A percentile compares a stretch with the other conserved stretches of the same genome.
Evolutionary conservation across 169 alveolate species (phyloP).

Genomic region (Cryptosporidium bovis): DNA sequence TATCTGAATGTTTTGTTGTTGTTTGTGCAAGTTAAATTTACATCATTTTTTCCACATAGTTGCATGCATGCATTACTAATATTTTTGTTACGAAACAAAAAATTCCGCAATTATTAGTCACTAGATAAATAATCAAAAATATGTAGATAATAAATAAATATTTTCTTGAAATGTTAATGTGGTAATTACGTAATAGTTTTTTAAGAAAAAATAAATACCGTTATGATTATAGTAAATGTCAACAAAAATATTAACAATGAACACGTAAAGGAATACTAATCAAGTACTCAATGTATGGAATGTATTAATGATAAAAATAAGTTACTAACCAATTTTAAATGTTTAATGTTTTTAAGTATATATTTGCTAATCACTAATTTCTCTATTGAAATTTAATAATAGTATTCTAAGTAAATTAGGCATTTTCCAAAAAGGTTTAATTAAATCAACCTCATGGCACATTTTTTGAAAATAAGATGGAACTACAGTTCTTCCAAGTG

Average conservation of each 20-base stretch:
- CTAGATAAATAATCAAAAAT: no score
- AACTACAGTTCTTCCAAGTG: constrained; percentile 53
- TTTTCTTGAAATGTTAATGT: no score
- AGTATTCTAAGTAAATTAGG: constrained; percentile 25
- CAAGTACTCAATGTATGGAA: no score
- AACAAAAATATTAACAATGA: no score
- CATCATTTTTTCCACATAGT: constrained; percentile 33
- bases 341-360: not conserved
- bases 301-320: no score
- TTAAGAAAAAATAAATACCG: no score
- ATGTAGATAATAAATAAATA: no score
- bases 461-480: constrained; percentile 62
- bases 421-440: constrained; percentile 64
- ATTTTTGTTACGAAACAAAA: not conserved
- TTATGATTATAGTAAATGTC: no score
- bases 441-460: constrained; percentile 63
- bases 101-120: no score
- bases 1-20: not conserved
- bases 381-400: constrained; percentile 1
- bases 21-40: not conserved
- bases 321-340: no score
- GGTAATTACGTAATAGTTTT: no score
- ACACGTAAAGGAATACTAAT: no score
- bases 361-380: not conserved
- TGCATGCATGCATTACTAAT: constrained; percentile 64